Base-by-base conservation (phyloP, 1,284 basidiomycete genomes). In the Apiotrichum sp. region DNA sequence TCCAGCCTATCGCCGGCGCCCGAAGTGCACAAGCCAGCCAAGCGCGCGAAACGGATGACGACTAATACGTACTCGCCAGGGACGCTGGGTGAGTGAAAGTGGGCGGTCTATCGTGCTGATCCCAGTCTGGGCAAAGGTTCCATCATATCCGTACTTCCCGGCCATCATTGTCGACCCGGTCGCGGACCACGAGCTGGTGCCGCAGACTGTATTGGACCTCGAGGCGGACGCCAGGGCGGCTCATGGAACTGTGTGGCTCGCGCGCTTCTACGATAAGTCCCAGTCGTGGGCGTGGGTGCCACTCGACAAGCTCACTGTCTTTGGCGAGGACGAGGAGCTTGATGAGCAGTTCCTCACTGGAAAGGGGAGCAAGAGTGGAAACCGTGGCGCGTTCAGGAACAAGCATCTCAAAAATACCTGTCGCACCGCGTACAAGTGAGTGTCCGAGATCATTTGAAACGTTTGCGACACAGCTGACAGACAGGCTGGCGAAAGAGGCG, bases 191-290 rank as follows among this genome's bases (percentile, higher is more conserved):
- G 70, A 77, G 3, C 65, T 68, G 1, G 80, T 88, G 35, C 85
- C 85, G 2, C 57, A 62, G 6, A 73, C 75, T 3, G 81, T 87
- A 35, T 52, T 71, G 3, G 54, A 57, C 6, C 65, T 80, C 53
- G 68, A 73, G 22, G 65, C 72, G 59, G 22, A 47, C 42, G 29
- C 45, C 39, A 14, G 39, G 14, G 39, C 53, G 42, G 39, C n/a
- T 56, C 52, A 41, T 6, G 54, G 50, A 47, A 55, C 46, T 7
- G 55, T 39, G 2, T 82, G 58, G 64, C 78, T 88, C 43, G 79
- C 89, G 14, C 82, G 82, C 51, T 90, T 87, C 74, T 88, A 80
- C 68, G 87, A 88, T 66, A 80, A 80, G 52, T 64, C 75, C 2
- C 74, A 75, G 48, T 82, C 82, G 52, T 89, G 83, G 82, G 81